A percentile compares a stretch with the other conserved stretches of the same genome.
Evolutionary conservation across 2,329 filamentous ascomycete genomes (phyloP).

Genomic region (Ciborinia camelliae): DNA sequence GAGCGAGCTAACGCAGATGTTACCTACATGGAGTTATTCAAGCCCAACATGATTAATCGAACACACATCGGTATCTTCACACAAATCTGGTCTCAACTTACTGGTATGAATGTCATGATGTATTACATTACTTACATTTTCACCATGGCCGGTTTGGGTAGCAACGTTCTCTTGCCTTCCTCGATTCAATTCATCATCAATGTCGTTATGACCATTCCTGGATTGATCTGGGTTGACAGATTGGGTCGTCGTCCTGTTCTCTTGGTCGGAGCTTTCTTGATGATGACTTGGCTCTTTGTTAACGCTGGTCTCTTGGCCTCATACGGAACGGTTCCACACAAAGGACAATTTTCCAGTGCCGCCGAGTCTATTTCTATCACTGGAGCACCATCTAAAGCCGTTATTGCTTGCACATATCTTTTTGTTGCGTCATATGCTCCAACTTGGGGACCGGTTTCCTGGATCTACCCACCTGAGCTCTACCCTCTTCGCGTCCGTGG

Average conservation of each 20-base stretch:
- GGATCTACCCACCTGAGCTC: conserved; percentile 50
- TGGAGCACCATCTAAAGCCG: conserved; percentile 50
- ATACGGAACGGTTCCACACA: conserved; percentile 40
- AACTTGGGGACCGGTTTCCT: conserved; percentile 50
- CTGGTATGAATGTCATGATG: conserved; percentile 75
- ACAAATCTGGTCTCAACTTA: conserved; percentile 74
- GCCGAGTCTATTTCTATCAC: conserved; percentile 48
- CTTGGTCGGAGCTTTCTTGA: conserved; percentile 50
- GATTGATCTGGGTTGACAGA: conserved; percentile 69
- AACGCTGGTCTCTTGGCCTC: conserved; percentile 47
- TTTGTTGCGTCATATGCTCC: conserved; percentile 55
- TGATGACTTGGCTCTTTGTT: conserved; percentile 43
- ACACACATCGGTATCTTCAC: conserved; percentile 68
- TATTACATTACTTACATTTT: conserved; percentile 58
- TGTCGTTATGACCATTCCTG: conserved; percentile 73
- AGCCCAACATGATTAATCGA: conserved; percentile 70
- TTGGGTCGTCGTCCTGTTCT: conserved; percentile 71
- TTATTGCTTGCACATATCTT: conserved; percentile 64
- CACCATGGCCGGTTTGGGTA: conserved; percentile 64
- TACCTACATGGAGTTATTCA: conserved; percentile 68
- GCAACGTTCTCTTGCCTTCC: conserved; percentile 60
- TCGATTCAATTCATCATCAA: conserved; percentile 77
- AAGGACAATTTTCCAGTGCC: conserved; percentile 40
- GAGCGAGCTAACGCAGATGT: conserved; percentile 68
- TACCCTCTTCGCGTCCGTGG: conserved; percentile 49